Evolutionary conservation across 768 basidiomycete species (phyloP).

Genomic region (Lepiota brunneoincarnata): DNA sequence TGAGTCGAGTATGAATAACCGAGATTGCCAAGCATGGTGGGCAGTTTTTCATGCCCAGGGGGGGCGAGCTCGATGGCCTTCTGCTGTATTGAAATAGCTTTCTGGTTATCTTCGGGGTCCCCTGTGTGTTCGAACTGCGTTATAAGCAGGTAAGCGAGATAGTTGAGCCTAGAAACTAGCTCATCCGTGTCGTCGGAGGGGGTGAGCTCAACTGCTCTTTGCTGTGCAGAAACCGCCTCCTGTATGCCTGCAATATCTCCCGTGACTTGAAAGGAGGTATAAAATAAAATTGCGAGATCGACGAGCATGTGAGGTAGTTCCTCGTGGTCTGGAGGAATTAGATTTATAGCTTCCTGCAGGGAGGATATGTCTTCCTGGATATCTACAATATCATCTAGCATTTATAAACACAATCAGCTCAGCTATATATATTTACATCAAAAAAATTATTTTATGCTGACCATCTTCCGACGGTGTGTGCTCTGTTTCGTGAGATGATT

Average conservation of each 20-base stretch:
- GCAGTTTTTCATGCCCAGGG: not conserved
- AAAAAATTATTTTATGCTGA: too few relatives aligned
- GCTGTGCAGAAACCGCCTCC: slow-evolving; percentile 5
- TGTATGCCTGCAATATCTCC: slow-evolving; percentile 24
- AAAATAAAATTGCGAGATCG: slow-evolving; percentile 1
- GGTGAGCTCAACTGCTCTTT: slow-evolving; percentile 9
- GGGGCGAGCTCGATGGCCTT: not conserved
- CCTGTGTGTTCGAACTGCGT: not conserved
- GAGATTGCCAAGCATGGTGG: not conserved
- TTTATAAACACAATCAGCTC: too few relatives aligned
- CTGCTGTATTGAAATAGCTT: not conserved
- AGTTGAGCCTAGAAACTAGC: not conserved
- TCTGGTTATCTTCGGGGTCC: not conserved
- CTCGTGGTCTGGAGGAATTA: slow-evolving; percentile 7
- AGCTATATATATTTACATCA: too few relatives aligned
- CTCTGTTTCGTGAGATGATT: too few relatives aligned
- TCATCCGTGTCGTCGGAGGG: slow-evolving; percentile 3
- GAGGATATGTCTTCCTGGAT: slow-evolving; percentile 18
- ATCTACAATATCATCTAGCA: slow-evolving; percentile 9
- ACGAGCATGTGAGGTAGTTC: not conserved
- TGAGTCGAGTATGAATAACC: slow-evolving; percentile 2
- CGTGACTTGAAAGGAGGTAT: slow-evolving; percentile 18
- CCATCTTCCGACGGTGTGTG: too few relatives aligned
- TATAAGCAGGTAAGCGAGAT: slow-evolving; percentile 11
- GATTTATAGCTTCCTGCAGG: slow-evolving; percentile 5